These are phyloP conservation scores for Luffa aegyptiaca DNA, from an alignment of 306 rosid species.

Conservation along the genomic window DNA sequence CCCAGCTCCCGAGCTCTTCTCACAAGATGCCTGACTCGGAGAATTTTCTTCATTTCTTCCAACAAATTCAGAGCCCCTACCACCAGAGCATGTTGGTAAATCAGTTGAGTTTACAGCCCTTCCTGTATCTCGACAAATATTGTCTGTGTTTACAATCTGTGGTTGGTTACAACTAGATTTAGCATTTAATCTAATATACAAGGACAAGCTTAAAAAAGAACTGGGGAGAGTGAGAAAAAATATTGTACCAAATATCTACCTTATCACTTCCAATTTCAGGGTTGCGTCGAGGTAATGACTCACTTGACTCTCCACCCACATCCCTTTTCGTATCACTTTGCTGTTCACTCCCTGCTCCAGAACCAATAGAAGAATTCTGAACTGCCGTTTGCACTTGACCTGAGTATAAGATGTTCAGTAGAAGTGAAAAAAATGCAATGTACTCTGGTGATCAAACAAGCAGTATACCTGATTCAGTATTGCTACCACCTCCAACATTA, in stretches of 20 bases:
- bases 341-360: conserved; percentile 43
- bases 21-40: conserved; percentile 21
- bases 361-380: conserved; percentile 35
- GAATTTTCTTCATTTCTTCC: conserved; percentile 26
- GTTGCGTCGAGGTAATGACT: background rate
- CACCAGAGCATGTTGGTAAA: conserved; percentile 40
- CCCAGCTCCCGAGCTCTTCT: conserved; percentile 30
- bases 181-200: background rate
- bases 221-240: background rate
- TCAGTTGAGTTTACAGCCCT: conserved; percentile 15
- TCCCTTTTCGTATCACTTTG: conserved; percentile 21
- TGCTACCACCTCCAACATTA: conserved; percentile 37
- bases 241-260: background rate
- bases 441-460: background rate
- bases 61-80: conserved; percentile 24
- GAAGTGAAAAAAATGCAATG: background rate
- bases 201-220: background rate
- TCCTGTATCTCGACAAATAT: conserved; percentile 2
- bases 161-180: conserved; percentile 3
- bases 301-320: conserved; percentile 18
- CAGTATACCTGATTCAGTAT: conserved; percentile 40
- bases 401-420: conserved; percentile 23
- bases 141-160: background rate
- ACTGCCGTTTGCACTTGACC: conserved; percentile 37
- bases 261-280: conserved; percentile 1